Base-by-base conservation (phyloP, 495 filamentous ascomycete genomes). In the Daldinia vernicosa region DNA sequence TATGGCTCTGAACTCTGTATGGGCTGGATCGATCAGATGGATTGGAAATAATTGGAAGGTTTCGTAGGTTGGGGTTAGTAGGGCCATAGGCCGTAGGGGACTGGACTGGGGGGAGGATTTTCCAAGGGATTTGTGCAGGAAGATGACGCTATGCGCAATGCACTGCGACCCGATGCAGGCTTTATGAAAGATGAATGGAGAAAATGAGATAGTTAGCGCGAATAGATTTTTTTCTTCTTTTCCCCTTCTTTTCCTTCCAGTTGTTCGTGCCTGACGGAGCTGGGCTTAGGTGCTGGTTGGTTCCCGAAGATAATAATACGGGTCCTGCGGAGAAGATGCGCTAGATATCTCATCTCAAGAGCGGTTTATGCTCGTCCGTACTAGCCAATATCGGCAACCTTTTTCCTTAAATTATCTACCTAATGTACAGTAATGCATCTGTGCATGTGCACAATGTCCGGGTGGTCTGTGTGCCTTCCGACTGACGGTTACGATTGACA, bases 131-230 rank as follows among this genome's bases (percentile, higher is more conserved):
- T 47, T 64, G 59, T 72, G 69, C 64, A 72, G 39, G 63, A 45
- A 60, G 22, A 72, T 72, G 69, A 72, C 69, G 69, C 63, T 72
- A 72, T 72, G 58, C 64, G 69, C 63, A 68, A 72, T 72, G 63
- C 52, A 28, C 35, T 32, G 55, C 52, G 28, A 39, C 27, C 65
- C 65, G 40, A 58, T 54, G 55, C 55, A 57, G 51, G 68, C 40
- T 71, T 71, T 71, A 63, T 66, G 63, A 66, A 63, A 33, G 35
- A 47, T 47, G 26, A 52, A 52, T 53, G 30, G 53, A 32, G 22
- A 50, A 32, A 22, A 11, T 17, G 40, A 58, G 51, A 22, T 58
- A 65, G 57, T 57, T 58, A 65, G 57, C 62, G 62, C 62, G 35
- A 61, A 57, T 50, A 45, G 14, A 57, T 51, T 64, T 64, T 64